Conservation (phyloP, 1,139 yeast species). For the Lodderomyces pseudojiufengensis region DNA sequence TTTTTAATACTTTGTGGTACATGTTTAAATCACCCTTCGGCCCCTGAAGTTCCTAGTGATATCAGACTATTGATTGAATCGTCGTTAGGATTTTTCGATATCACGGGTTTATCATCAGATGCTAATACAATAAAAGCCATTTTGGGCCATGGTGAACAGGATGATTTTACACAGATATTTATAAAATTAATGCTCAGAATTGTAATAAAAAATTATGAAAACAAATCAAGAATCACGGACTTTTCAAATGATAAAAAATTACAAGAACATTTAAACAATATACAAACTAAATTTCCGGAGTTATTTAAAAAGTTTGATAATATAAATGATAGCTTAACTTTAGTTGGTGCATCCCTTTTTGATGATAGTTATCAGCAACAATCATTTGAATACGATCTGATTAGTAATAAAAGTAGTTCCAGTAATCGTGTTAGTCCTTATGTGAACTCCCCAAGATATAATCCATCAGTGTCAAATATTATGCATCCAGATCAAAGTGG, state of each 20-base stretch:
- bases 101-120: neutral
- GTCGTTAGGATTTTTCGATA: conserved; percentile 22
- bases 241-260: conserved; percentile 15
- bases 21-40: conserved; percentile 30
- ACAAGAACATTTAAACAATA: conserved; percentile 18
- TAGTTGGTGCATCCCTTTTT: conserved; percentile 17
- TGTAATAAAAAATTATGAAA: conserved; percentile 18
- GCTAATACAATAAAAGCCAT: neutral
- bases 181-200: conserved; percentile 22
- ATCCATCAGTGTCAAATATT: conserved; percentile 25
- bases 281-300: conserved; percentile 21
- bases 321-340: conserved; percentile 12
- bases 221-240: conserved; percentile 8
- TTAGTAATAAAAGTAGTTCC: neutral
- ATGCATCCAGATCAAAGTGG: conserved; percentile 15
- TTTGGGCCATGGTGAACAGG: conserved; percentile 9
- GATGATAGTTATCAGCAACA: neutral
- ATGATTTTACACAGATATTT: conserved; percentile 18
- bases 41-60: conserved; percentile 27
- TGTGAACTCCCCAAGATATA: conserved; percentile 19
- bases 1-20: conserved; percentile 29
- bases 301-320: conserved; percentile 14
- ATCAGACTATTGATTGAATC: conserved; percentile 27
- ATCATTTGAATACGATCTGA: neutral
- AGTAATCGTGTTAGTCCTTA: conserved; percentile 4